Evolutionary conservation across 768 basidiomycete genomes (phyloP).

Genomic region (Amanita rimosa): DNA sequence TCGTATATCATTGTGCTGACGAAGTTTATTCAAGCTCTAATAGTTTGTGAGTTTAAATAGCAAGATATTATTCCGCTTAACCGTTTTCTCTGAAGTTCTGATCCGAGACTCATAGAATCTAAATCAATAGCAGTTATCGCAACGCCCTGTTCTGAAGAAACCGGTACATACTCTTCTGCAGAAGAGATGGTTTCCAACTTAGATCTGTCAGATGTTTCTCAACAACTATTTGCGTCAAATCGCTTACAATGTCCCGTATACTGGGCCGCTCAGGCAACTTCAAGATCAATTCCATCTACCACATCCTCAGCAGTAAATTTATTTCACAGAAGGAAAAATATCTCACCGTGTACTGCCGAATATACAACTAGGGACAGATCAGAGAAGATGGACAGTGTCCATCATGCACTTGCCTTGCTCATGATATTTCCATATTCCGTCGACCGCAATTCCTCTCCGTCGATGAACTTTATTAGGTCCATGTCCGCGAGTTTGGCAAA

Average conservation of each 20-base stretch:
- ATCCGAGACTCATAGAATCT: conserved; percentile 64
- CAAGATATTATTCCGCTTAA: conserved; percentile 13
- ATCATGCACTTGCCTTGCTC: conserved; percentile 50
- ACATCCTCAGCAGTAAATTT: background rate
- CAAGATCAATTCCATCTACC: conserved; percentile 59
- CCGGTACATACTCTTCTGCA: conserved; percentile 50
- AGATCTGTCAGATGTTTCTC: conserved; percentile 1
- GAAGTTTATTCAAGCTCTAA: conserved; percentile 54
- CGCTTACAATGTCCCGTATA: conserved; percentile 57
- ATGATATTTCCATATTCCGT: conserved; percentile 81
- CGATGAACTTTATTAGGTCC: conserved; percentile 40
- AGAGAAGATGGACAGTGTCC: background rate
- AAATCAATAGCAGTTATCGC: background rate
- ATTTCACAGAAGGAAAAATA: background rate
- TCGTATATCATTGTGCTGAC: conserved; percentile 67
- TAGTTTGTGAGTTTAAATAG: background rate
- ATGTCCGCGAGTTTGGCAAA: conserved; percentile 48
- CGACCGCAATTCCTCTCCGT: conserved; percentile 34
- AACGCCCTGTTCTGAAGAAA: background rate
- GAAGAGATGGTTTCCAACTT: conserved; percentile 56
- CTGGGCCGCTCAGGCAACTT: conserved; percentile 41
- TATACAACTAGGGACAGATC: conserved; percentile 47
- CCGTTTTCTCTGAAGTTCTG: conserved; percentile 67
- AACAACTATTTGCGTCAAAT: background rate
- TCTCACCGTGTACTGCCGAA: conserved; percentile 54